Percentiles rank a stretch among this genome's conserved stretches.
phyloP scores from a whole-genome alignment of 1,139 yeast genomes.

The Geotrichum klebahnii region DNA sequence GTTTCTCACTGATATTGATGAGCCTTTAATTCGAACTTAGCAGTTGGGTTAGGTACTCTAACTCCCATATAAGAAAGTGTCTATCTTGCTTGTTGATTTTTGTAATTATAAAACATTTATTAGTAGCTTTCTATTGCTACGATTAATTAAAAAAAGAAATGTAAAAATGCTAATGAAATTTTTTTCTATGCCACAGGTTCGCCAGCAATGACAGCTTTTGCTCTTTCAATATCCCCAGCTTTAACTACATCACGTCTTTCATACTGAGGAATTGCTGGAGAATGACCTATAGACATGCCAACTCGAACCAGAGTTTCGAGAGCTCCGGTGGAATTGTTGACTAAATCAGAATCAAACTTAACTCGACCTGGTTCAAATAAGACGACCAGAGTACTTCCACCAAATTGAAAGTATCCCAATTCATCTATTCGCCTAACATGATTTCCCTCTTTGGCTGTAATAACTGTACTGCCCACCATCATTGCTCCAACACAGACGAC shows the following conservation, averaged over 20 bases:
- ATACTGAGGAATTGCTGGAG: conserved; percentile 31
- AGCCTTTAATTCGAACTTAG: no score
- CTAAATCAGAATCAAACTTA: conserved; percentile 68
- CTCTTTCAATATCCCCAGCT: conserved; percentile 26
- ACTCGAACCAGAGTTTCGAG: conserved; percentile 82
- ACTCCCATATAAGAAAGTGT: no score
- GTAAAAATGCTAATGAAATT: no score
- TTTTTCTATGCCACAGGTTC: no score
- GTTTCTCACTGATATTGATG: no score
- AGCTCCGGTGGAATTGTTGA: conserved; percentile 60
- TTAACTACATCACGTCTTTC: conserved; percentile 26
- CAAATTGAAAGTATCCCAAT: conserved; percentile 90
- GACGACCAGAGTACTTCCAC: conserved; percentile 81
- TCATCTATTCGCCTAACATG: conserved; percentile 67
- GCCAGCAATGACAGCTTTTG: conserved; percentile 29
- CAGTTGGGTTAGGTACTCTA: no score
- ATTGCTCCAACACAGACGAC: conserved; percentile 91
- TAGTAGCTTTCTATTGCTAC: no score
- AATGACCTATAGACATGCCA: conserved; percentile 89
- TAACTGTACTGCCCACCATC: conserved; percentile 93
- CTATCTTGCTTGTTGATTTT: no score
- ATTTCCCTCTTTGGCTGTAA: conserved; percentile 64
- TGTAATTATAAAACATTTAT: no score
- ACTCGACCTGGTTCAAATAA: conserved; percentile 48
- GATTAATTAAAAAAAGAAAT: no score